Percentiles rank a stretch among this genome's conserved stretches.
phyloP scores from a whole-genome alignment of 1,284 basidiomycete species.

The Heliocybe sulcata region DNA sequence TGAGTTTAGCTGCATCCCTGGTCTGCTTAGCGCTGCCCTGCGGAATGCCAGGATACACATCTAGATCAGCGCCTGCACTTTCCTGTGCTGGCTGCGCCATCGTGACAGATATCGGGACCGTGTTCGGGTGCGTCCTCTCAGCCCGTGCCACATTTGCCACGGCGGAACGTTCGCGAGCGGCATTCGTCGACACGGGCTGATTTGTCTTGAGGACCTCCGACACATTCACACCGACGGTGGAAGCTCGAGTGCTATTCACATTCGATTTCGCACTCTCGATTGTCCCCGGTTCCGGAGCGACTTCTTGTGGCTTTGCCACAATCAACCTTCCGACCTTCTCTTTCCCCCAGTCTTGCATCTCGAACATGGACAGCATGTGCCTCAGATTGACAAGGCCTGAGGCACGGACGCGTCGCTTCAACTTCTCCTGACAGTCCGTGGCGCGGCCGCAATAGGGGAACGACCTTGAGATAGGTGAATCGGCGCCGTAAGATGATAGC shows the following conservation, averaged over 20 bases:
- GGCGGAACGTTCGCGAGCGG: not conserved
- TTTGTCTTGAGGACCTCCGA: not conserved
- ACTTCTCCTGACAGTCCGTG: not conserved
- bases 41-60: not conserved
- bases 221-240: too few species aligned
- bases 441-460: not conserved
- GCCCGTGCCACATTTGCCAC: not conserved
- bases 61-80: not conserved
- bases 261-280: too few species aligned
- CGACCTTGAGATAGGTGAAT: not conserved
- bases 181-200: not conserved
- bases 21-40: not conserved
- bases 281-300: not conserved
- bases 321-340: not conserved
- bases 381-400: not conserved
- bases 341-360: not conserved
- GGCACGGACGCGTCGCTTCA: not conserved
- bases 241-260: too few species aligned
- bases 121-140: not conserved
- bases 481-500: not conserved
- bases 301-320: not conserved
- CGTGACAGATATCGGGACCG: not conserved
- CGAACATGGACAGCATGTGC: not conserved
- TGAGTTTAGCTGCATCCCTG: too few species aligned
- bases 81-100: not conserved